Evolutionary conservation across 306 rosid species (phyloP).

Genomic region (Lathyrus aphaca): DNA sequence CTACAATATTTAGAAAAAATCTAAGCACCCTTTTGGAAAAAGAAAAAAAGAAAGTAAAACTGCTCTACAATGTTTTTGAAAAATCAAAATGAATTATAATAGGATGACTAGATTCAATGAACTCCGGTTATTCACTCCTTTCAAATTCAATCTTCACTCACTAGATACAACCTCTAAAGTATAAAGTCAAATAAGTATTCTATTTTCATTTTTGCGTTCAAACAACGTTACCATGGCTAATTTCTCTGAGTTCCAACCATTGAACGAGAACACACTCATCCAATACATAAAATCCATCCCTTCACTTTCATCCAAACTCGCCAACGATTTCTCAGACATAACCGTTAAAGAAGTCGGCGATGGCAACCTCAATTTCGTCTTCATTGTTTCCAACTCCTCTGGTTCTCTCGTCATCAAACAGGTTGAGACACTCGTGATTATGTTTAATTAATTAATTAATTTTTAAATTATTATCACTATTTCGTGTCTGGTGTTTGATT

Average conservation of each 20-base stretch:
- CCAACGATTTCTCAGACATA: constrained; percentile 52
- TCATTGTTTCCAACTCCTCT: constrained; percentile 56
- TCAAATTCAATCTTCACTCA: too few relatives aligned
- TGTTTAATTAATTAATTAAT: too few relatives aligned
- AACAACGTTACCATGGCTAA: constrained; percentile 43
- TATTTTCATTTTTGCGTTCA: background rate
- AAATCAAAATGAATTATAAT: too few relatives aligned
- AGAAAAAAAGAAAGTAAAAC: too few relatives aligned
- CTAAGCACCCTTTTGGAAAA: too few relatives aligned
- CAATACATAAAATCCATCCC: constrained; percentile 80
- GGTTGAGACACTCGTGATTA: constrained; percentile 29
- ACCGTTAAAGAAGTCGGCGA: constrained; percentile 81
- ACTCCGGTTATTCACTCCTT: too few relatives aligned
- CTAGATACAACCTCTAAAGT: too few relatives aligned
- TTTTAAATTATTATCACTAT: too few relatives aligned
- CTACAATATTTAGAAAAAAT: too few relatives aligned
- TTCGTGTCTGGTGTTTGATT: too few relatives aligned
- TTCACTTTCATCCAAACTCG: constrained; percentile 65
- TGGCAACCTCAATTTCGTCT: constrained; percentile 89
- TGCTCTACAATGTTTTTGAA: too few relatives aligned
- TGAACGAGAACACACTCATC: constrained; percentile 62
- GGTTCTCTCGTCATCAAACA: constrained; percentile 90
- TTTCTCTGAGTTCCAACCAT: constrained; percentile 66
- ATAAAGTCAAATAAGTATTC: background rate
- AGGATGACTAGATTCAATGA: too few relatives aligned